These are phyloP conservation scores for Fusarium chaquense DNA, from an alignment of 2,329 filamentous ascomycete species.

Conservation along the genomic window DNA sequence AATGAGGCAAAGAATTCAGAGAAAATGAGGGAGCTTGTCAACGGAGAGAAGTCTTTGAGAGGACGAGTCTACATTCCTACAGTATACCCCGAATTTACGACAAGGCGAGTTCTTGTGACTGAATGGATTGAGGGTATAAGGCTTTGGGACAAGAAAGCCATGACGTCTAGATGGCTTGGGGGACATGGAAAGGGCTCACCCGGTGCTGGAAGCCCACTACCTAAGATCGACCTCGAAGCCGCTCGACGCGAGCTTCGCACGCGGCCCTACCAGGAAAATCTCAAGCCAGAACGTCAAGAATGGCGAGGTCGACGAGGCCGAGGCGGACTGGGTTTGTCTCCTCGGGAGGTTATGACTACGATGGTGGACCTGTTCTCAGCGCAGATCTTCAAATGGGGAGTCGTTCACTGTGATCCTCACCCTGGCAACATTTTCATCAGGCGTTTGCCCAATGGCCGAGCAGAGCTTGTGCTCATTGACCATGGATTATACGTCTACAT, in stretches of 20 bases:
- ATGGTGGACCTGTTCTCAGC: constrained; percentile 98
- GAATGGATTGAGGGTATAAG: constrained; percentile 98
- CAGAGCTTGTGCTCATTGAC: constrained; percentile 95
- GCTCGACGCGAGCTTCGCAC: constrained; percentile 62
- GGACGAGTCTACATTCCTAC: constrained; percentile 89
- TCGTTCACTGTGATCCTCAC: constrained; percentile 96
- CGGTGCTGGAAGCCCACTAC: constrained; percentile 77
- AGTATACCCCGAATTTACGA: constrained; percentile 85
- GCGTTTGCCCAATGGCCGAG: constrained; percentile 80
- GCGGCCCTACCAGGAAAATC: constrained; percentile 65
- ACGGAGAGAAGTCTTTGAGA: constrained; percentile 78
- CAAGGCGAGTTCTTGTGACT: constrained; percentile 86
- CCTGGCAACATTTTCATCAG: constrained; percentile 98
- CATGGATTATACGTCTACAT: constrained; percentile 97
- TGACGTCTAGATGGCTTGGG: constrained; percentile 82
- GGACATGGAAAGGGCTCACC: constrained; percentile 81
- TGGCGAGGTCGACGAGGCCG: constrained; percentile 80
- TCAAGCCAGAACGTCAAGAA: constrained; percentile 83
- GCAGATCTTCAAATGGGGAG: constrained; percentile 97
- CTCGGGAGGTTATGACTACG: constrained; percentile 92
- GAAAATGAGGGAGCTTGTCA: constrained; percentile 82
- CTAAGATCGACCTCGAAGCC: constrained; percentile 60
- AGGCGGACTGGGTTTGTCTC: constrained; percentile 84
- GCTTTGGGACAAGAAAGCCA: constrained; percentile 89
- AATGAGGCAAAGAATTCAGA: constrained; percentile 92